These are phyloP conservation scores for Apodospora peruviana DNA, from an alignment of 495 filamentous ascomycete species.

Conservation along the genomic window DNA sequence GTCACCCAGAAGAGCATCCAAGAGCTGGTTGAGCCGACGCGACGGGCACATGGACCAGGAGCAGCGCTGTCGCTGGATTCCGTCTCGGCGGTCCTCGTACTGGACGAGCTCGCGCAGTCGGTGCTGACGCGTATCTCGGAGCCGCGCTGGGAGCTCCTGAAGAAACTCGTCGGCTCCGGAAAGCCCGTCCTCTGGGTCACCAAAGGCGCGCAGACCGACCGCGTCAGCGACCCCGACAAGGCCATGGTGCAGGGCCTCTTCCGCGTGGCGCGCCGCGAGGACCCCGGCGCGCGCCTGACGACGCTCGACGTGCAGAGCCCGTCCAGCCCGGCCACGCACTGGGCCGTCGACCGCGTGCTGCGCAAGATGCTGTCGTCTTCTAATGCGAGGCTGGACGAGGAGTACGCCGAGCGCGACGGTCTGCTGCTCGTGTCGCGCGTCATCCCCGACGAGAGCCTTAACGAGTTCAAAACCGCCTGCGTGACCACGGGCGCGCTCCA, in stretches of 20 bases:
- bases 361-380: background rate
- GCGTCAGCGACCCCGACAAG: slow-evolving; percentile 25
- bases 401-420: slow-evolving; percentile 28
- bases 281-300: slow-evolving; percentile 17
- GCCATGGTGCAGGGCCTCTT: slow-evolving; percentile 26
- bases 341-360: slow-evolving; percentile 1
- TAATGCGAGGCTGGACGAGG: slow-evolving; percentile 2
- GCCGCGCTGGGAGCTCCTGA: slow-evolving; percentile 18
- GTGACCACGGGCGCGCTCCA: background rate
- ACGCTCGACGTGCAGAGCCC: slow-evolving; percentile 30
- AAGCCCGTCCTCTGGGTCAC: slow-evolving; percentile 31
- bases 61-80: background rate
- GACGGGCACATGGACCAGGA: too few relatives aligned
- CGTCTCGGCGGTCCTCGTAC: background rate
- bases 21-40: background rate
- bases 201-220: slow-evolving; percentile 20
- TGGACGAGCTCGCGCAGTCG: background rate
- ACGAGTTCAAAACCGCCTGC: slow-evolving; percentile 8
- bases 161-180: slow-evolving; percentile 9
- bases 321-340: slow-evolving; percentile 7
- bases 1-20: background rate
- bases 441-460: slow-evolving; percentile 14
- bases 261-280: slow-evolving; percentile 25
- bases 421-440: slow-evolving; percentile 24
- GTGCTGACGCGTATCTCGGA: slow-evolving; percentile 8